Evolutionary conservation across 176 grass and related monocot genomes (phyloP).

Genomic region (Eremochloa ophiuroides): DNA sequence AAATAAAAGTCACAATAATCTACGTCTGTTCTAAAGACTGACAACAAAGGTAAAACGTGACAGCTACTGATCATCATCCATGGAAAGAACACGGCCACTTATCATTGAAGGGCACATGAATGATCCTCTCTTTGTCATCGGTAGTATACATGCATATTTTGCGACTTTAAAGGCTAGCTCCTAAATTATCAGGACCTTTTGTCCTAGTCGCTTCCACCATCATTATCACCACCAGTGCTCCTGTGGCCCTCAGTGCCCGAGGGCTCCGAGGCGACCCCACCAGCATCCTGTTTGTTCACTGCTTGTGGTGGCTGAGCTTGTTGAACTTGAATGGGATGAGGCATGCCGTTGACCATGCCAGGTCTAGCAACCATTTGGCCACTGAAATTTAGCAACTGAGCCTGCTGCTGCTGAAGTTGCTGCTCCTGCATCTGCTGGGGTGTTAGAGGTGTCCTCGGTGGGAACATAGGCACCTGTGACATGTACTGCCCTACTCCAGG

Average conservation of each 20-base stretch:
- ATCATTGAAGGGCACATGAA: slow-evolving; percentile 42
- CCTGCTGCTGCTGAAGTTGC: slow-evolving; percentile 71
- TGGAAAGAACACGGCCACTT: slow-evolving; percentile 39
- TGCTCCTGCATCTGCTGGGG: slow-evolving; percentile 80
- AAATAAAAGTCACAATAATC: slow-evolving; percentile 10
- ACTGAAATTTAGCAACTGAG: slow-evolving; percentile 48
- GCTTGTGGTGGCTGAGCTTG: slow-evolving; percentile 21
- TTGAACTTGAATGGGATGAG: slow-evolving; percentile 23
- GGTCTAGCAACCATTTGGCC: slow-evolving; percentile 58
- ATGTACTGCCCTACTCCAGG: slow-evolving; percentile 54
- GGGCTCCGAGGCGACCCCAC: slow-evolving; percentile 24
- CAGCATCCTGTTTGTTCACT: slow-evolving; percentile 27
- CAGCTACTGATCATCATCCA: slow-evolving; percentile 18
- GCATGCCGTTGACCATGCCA: slow-evolving; percentile 54
- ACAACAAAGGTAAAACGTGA: slow-evolving; percentile 4
- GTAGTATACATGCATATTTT: slow-evolving; percentile 39
- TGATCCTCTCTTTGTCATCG: slow-evolving; percentile 31
- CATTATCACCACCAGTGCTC: slow-evolving; percentile 62
- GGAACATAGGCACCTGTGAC: slow-evolving; percentile 61
- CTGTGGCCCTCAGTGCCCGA: slow-evolving; percentile 46
- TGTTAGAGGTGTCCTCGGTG: slow-evolving; percentile 64
- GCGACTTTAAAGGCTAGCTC: slow-evolving; percentile 19
- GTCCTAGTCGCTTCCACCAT: slow-evolving; percentile 35
- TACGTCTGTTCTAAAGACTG: slow-evolving; percentile 17
- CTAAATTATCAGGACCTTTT: not conserved